phyloP scores from a whole-genome alignment of 2,329 filamentous ascomycete genomes.

The Aspergillus pseudotamarii region DNA sequence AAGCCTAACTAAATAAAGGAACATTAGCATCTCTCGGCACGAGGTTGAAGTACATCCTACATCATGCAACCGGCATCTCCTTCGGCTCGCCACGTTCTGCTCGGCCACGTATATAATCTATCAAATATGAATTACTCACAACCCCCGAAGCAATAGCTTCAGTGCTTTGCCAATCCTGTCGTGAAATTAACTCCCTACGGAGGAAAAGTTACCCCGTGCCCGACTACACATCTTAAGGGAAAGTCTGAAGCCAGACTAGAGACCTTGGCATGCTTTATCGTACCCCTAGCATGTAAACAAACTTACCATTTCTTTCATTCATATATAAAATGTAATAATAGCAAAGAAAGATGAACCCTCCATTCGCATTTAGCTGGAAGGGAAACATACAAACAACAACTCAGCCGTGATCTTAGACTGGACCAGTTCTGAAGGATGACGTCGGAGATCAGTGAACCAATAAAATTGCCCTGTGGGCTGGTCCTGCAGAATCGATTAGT shows the following conservation, averaged over 20 bases:
- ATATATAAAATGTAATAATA: neutral
- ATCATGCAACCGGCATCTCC: neutral
- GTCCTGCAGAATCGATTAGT: slow-evolving; percentile 12
- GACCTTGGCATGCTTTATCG: too few species aligned
- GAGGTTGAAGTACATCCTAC: neutral
- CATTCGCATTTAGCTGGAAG: neutral
- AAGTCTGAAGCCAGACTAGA: too few species aligned
- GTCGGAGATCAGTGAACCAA: slow-evolving; percentile 3
- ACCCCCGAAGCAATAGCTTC: too few species aligned
- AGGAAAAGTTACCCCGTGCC: too few species aligned
- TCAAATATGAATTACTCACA: too few species aligned
- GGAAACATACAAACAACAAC: neutral
- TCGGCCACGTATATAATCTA: too few species aligned
- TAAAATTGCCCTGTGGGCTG: slow-evolving; percentile 8
- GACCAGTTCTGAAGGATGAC: neutral
- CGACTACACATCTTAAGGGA: too few species aligned
- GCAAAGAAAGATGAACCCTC: too few species aligned
- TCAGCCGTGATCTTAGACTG: neutral
- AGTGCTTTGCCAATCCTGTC: too few species aligned
- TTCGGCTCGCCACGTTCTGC: neutral
- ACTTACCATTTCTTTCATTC: rapidly evolving
- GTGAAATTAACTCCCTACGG: too few species aligned
- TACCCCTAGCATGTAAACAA: too few species aligned
- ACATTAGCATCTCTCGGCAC: neutral
- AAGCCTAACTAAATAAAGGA: neutral